Evolutionary conservation across 2,329 filamentous ascomycete species (phyloP).

Genomic region (Curvularia lunata): DNA sequence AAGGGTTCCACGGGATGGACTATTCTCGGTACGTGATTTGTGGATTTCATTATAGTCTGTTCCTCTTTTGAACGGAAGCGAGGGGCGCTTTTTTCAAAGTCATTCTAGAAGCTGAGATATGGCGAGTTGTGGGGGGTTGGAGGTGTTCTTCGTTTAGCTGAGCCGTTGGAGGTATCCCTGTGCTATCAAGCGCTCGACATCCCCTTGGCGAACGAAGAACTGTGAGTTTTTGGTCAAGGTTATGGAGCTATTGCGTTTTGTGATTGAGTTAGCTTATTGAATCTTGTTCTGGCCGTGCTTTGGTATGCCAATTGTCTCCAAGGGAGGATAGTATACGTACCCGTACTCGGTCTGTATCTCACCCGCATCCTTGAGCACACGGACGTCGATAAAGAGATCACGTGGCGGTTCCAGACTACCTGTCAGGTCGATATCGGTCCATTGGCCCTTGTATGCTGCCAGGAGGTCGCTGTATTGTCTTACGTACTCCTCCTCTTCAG

Average conservation of each 20-base stretch:
- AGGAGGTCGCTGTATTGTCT: slow-evolving; percentile 89
- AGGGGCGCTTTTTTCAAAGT: background rate
- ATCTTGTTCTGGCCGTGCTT: background rate
- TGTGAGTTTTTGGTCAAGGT: slow-evolving; percentile 98
- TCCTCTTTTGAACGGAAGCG: background rate
- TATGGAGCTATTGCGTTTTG: slow-evolving; percentile 69
- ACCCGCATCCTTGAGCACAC: slow-evolving; percentile 93
- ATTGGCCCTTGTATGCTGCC: slow-evolving; percentile 96
- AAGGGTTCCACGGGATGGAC: background rate
- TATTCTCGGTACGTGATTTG: background rate
- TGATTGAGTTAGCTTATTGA: slow-evolving; percentile 1
- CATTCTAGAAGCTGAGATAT: background rate
- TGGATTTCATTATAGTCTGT: background rate
- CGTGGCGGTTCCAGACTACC: slow-evolving; percentile 92
- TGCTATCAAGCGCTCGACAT: slow-evolving; percentile 91
- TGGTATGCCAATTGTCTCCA: background rate
- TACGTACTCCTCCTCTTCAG: slow-evolving; percentile 96
- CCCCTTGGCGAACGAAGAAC: slow-evolving; percentile 93
- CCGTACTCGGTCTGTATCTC: slow-evolving; percentile 99
- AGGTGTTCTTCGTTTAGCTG: slow-evolving; percentile 61
- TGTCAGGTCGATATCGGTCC: slow-evolving; percentile 96
- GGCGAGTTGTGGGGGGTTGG: background rate
- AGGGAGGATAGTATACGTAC: slow-evolving; percentile 60
- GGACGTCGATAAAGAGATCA: slow-evolving; percentile 95
- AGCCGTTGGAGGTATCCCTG: slow-evolving; percentile 95